Conservation (phyloP, 75 land plant species). For the Sequoiadendron giganteum region DNA sequence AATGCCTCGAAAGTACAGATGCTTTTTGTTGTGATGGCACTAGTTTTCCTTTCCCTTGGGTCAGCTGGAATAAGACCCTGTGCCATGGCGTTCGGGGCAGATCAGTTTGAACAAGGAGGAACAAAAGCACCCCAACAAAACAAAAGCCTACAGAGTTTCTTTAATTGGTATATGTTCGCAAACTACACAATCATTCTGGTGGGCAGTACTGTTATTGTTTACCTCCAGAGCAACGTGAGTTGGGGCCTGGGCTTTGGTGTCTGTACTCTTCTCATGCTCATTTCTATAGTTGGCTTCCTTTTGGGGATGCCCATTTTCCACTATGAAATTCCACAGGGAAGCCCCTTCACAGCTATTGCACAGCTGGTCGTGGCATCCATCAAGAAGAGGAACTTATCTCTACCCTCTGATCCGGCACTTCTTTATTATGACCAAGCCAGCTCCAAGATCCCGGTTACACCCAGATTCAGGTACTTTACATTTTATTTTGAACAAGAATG, state of each 20-base stretch:
- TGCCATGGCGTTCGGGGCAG: background rate
- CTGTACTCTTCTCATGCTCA: background rate
- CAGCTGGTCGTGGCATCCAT: conserved; percentile 21
- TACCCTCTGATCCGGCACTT: background rate
- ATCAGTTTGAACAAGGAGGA: conserved; percentile 12
- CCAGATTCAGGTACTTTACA: background rate
- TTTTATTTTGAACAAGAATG: background rate
- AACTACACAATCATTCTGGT: background rate
- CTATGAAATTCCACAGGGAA: conserved; percentile 10
- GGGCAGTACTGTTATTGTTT: conserved; percentile 8
- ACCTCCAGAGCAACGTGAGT: conserved; percentile 23
- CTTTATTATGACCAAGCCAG: background rate
- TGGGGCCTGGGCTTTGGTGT: conserved; percentile 21
- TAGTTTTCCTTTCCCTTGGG: background rate
- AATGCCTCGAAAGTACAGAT: background rate
- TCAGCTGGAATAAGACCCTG: conserved; percentile 5
- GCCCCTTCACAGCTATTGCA: conserved; percentile 17
- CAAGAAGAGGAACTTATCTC: background rate
- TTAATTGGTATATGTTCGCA: conserved; percentile 19
- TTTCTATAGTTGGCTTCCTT: background rate
- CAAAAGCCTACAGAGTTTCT: conserved; percentile 4
- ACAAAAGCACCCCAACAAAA: background rate
- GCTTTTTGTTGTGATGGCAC: background rate
- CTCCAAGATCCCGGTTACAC: background rate
- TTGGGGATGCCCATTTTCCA: background rate